Evolutionary conservation across 2,329 filamentous ascomycete species (phyloP).

Genomic region (Penicillium digitatum): DNA sequence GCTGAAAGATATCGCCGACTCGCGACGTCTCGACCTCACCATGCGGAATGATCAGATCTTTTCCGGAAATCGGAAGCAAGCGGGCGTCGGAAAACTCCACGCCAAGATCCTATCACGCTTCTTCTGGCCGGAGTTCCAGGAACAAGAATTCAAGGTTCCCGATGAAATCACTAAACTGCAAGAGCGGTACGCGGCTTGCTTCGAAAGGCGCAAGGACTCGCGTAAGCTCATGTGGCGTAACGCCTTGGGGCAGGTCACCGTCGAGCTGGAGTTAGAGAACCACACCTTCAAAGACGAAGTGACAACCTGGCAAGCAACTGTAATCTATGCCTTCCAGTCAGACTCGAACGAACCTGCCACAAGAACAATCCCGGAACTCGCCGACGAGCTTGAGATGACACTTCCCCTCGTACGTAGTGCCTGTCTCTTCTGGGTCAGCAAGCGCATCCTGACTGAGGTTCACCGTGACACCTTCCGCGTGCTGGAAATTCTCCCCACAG

Average conservation of each 20-base stretch:
- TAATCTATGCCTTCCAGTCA: constrained; percentile 76
- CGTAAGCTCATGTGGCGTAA: constrained; percentile 87
- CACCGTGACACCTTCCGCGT: constrained; percentile 54
- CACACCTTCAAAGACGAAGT: constrained; percentile 66
- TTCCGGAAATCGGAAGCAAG: neutral
- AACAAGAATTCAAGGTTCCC: constrained; percentile 47
- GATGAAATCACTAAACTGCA: constrained; percentile 54
- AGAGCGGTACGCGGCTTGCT: constrained; percentile 67
- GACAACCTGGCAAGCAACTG: constrained; percentile 80
- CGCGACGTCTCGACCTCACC: constrained; percentile 64
- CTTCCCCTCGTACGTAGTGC: constrained; percentile 55
- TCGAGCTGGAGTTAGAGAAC: constrained; percentile 80
- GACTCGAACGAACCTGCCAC: constrained; percentile 33
- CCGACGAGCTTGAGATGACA: constrained; percentile 53
- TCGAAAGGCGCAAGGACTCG: constrained; percentile 73
- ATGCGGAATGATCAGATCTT: constrained; percentile 52
- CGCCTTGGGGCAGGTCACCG: constrained; percentile 71
- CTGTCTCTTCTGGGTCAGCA: constrained; percentile 60
- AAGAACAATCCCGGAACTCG: constrained; percentile 44
- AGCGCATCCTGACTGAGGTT: constrained; percentile 48
- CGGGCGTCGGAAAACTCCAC: constrained; percentile 53
- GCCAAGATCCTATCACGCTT: constrained; percentile 85
- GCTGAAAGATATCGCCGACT: constrained; percentile 89
- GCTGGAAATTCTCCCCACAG: constrained; percentile 50
- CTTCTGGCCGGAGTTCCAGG: constrained; percentile 82